Conservation (phyloP, 768 basidiomycete species). For the Auriscalpium vulgare region DNA sequence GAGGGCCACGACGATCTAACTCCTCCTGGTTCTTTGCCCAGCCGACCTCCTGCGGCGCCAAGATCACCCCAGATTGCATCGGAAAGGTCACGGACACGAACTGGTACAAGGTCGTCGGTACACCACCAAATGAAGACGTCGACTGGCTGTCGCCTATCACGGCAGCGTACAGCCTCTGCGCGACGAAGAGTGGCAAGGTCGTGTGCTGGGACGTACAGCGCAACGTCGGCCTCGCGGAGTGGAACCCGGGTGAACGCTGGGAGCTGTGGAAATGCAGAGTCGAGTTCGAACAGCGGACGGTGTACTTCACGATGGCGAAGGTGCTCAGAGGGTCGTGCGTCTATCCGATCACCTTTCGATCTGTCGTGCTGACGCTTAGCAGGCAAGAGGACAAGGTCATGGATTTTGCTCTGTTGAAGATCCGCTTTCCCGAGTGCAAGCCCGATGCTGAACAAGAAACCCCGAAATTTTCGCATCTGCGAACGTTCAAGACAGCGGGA, state of each 20-base stretch:
- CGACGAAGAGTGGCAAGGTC: slow-evolving; percentile 68
- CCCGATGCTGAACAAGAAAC: no score
- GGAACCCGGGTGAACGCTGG: slow-evolving; percentile 57
- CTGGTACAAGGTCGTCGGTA: slow-evolving; percentile 66
- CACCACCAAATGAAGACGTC: slow-evolving; percentile 60
- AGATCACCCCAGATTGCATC: no score
- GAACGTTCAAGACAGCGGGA: slow-evolving; percentile 55
- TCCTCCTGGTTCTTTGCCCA: slow-evolving; percentile 20
- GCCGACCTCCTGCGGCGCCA: slow-evolving; percentile 14
- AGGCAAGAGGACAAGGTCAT: slow-evolving; percentile 48
- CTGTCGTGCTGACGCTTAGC: neutral
- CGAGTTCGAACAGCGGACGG: slow-evolving; percentile 62
- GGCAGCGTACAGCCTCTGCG: slow-evolving; percentile 67
- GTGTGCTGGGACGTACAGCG: slow-evolving; percentile 70
- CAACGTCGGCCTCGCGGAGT: slow-evolving; percentile 55
- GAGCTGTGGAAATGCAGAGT: slow-evolving; percentile 75
- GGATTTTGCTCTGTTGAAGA: slow-evolving; percentile 65
- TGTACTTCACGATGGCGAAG: slow-evolving; percentile 66
- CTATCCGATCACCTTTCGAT: neutral
- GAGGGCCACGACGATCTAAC: slow-evolving; percentile 45
- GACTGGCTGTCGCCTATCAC: slow-evolving; percentile 77
- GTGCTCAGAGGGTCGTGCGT: slow-evolving; percentile 9
- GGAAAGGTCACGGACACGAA: slow-evolving; percentile 11
- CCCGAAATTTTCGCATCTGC: slow-evolving; percentile 52
- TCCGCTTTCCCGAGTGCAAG: slow-evolving; percentile 38